Percentiles rank a stretch among this genome's conserved stretches.
These are phyloP conservation scores for Halteria grandinella DNA, from an alignment of 73 alveolate species.

Conservation along the genomic window DNA sequence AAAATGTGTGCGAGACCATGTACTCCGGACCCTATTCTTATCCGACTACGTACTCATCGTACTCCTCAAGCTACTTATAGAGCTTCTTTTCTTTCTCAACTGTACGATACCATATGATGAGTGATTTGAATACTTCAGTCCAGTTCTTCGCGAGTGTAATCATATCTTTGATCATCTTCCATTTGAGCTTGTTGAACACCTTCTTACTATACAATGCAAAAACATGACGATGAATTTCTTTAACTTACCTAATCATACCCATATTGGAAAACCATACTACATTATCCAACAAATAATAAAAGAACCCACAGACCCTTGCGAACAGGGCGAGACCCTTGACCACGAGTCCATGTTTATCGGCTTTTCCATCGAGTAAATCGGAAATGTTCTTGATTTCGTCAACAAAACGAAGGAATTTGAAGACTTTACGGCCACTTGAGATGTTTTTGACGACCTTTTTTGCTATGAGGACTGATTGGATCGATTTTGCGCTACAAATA, in stretches of 20 bases:
- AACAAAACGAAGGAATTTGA: constrained; percentile 46
- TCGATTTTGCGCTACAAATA: constrained; percentile 9
- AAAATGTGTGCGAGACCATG: too few relatives aligned
- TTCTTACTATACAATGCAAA: neutral
- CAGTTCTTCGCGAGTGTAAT: constrained; percentile 42
- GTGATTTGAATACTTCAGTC: constrained; percentile 24
- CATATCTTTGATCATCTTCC: constrained; percentile 55
- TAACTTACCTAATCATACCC: constrained; percentile 54
- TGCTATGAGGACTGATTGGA: constrained; percentile 28
- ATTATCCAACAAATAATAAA: constrained; percentile 48
- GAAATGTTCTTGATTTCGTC: constrained; percentile 44
- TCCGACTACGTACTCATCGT: constrained; percentile 40
- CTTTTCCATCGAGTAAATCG: constrained; percentile 47
- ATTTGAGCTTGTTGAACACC: constrained; percentile 29
- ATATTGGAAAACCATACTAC: constrained; percentile 53
- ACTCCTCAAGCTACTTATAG: neutral
- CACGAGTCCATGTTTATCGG: constrained; percentile 21
- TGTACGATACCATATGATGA: constrained; percentile 5
- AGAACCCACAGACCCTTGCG: constrained; percentile 41
- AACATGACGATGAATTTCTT: neutral
- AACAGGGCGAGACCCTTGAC: constrained; percentile 30
- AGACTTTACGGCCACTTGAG: constrained; percentile 49
- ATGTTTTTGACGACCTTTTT: constrained; percentile 39
- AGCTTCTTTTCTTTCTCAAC: constrained; percentile 16
- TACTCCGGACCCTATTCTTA: too few relatives aligned